Evolutionary conservation across 306 rosid genomes (phyloP).

Genomic region (Benincasa hispida): DNA sequence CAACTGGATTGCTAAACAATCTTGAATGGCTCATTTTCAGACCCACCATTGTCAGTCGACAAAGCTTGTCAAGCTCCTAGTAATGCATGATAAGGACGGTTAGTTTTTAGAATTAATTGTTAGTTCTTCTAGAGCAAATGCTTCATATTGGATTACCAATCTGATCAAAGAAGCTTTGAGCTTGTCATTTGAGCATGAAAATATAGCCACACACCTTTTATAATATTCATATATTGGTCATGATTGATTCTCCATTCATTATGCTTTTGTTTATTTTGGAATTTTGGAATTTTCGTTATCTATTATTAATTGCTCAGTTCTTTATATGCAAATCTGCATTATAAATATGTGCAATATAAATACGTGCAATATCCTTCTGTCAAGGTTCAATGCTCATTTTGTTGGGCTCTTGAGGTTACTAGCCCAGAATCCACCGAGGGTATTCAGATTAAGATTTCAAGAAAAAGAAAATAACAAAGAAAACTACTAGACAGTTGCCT

Average conservation of each 20-base stretch:
- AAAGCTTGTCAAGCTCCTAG: slow-evolving; percentile 35
- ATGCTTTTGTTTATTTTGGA: not conserved
- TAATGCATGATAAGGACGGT: not conserved
- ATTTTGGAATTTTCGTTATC: not conserved
- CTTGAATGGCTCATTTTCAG: slow-evolving; percentile 45
- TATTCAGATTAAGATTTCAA: not conserved
- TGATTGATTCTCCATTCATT: not conserved
- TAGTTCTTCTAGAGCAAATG: not conserved
- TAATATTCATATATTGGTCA: not conserved
- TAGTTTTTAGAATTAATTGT: not conserved
- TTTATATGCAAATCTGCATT: not conserved
- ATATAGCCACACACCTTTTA: not conserved
- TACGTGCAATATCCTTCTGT: not conserved
- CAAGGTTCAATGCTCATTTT: not conserved
- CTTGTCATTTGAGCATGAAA: not conserved
- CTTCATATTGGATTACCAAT: not conserved
- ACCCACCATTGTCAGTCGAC: slow-evolving; percentile 49
- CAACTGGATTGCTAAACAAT: slow-evolving; percentile 49
- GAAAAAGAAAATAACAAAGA: not conserved
- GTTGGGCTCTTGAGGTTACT: not conserved
- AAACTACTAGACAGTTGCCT: not conserved
- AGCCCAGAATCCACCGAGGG: not conserved
- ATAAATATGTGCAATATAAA: not conserved
- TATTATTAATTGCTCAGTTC: not conserved
- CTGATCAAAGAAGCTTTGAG: not conserved